A percentile compares a stretch with the other conserved stretches of the same genome.
Evolutionary conservation across 2,329 filamentous ascomycete species (phyloP).

Genomic region (Fusarium pininemorale): DNA sequence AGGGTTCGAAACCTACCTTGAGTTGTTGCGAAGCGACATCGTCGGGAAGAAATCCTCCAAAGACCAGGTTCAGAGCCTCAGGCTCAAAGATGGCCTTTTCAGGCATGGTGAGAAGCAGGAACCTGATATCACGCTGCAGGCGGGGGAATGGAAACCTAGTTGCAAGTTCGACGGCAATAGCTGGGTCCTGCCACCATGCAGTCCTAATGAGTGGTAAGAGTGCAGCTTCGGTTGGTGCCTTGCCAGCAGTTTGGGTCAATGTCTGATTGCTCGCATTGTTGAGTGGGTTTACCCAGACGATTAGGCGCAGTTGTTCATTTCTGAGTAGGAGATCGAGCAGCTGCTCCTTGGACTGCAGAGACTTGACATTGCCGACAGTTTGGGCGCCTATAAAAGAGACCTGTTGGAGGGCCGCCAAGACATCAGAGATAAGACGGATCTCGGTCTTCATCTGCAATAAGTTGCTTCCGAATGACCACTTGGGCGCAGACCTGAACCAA

Average conservation of each 20-base stretch:
- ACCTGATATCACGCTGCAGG: slow-evolving; percentile 79
- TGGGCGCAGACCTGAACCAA: slow-evolving; percentile 86
- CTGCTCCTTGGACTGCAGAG: slow-evolving; percentile 81
- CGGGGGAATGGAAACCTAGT: slow-evolving; percentile 80
- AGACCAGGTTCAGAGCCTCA: slow-evolving; percentile 82
- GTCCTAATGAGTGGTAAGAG: slow-evolving; percentile 75
- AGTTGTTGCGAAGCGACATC: slow-evolving; percentile 84
- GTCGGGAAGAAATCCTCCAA: slow-evolving; percentile 77
- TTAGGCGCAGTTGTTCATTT: slow-evolving; percentile 83
- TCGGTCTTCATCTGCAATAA: slow-evolving; percentile 94
- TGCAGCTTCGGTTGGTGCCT: slow-evolving; percentile 54
- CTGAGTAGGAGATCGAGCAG: slow-evolving; percentile 83
- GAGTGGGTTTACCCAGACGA: slow-evolving; percentile 89
- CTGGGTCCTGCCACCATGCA: slow-evolving; percentile 87
- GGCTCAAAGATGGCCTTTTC: slow-evolving; percentile 84
- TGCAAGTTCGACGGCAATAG: slow-evolving; percentile 85
- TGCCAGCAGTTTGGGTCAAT: slow-evolving; percentile 53
- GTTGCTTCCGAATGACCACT: slow-evolving; percentile 97
- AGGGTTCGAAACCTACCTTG: slow-evolving; percentile 64
- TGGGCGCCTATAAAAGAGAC: slow-evolving; percentile 68
- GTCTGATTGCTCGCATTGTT: slow-evolving; percentile 59
- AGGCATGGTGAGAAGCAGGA: slow-evolving; percentile 82
- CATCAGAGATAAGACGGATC: slow-evolving; percentile 80
- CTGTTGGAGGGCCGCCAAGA: slow-evolving; percentile 71
- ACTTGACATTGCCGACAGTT: slow-evolving; percentile 65